Evolutionary conservation across 306 rosid genomes (phyloP), one percentile per base, ranked within the genome.

Genomic region (Quillaja saponaria): DNA sequence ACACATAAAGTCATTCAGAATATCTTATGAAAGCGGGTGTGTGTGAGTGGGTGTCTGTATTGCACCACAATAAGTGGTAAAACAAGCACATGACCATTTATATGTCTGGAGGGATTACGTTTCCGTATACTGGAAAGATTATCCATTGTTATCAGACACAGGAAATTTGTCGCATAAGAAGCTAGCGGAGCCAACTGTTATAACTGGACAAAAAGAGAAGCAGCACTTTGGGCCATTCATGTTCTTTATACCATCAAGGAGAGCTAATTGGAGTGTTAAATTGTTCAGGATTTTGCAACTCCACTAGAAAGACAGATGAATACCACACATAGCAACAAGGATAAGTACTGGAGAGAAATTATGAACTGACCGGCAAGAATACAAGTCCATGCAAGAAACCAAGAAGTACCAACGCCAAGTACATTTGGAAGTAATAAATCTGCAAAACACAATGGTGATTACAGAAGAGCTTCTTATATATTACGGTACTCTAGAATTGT

Each of bases 341-440:
- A 58, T 18, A 55, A 15, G 33, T 3, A 56, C 46, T 51, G 38
- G n/a, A 39, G 16, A 8, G 39, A 20, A 9, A 58, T 58, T 20
- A 13, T 17, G 11, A 3, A 79, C 91, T 80, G 65, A 88, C 98
- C 35, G 98, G 96, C 76, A 92, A 85, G 82, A 89, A 94, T 69
- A 94, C 84, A 56, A 94, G 99, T 40, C 99, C 99, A 11, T 94
- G 99, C 71, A 87, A 76, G 83, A 89, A 92, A 66, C 99, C 99
- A 15, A 94, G 95, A 56, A 94, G 94, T 49, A 94, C 99, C 75
- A 94, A 69, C 10, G 99, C 81, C 66, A 94, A 77, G 71, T 89
- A 89, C 99, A 94, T 87, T 71, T 85, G 87, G 68, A 94, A 94
- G 85, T 94, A 94, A 82, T 94, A 94, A 63, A 94, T 85, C 99